Base-by-base conservation (phyloP, 2,329 filamentous ascomycete species). In the Colletotrichum lentis region DNA sequence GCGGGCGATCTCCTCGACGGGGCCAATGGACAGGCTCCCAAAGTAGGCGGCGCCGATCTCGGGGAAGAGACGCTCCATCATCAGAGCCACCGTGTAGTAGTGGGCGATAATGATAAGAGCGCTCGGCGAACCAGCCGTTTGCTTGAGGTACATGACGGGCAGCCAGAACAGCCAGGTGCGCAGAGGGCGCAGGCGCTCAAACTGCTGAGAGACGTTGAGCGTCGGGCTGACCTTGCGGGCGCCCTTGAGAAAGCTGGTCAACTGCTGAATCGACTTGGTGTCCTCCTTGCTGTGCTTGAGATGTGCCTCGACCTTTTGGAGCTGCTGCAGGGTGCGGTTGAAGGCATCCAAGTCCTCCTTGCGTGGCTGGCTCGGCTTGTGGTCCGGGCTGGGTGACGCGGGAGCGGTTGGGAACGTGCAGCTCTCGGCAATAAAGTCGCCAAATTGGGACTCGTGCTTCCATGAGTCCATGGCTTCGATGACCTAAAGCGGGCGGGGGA, bases 151-250 rank as follows among this genome's bases (percentile, higher is more conserved):
- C 72, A 90, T 89, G 41, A 97, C 90, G 0, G 96, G 96, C 63
- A 97, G 88, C 94, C 95, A 98, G 80, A 98, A 97, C 18, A 98
- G 87, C 94, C 95, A 97, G 73, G 92, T 92, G 63, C 94, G 88
- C 67, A 99, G 86, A 11, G 93, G 90, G 71, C 96, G 94, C 12
- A 98, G 87, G 71, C 94, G 91, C 74, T 94, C 91, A 76, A 97
- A 98, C 75, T 97, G 93, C 76, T 96, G 90, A 71, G 93, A 90
- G 27, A 94, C 88, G 27, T 89, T 88, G 71, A 91, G 85, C 14
- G 86, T 85, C 5, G 90, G 88, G 75, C 89, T 88, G 71, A 92
- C 88, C 76, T 91, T 89, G 75, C 89, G 88, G 65, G 92, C 85
- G 49, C 89, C 86, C 78, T 91, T 89, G 71, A 94, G 83, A 79